phyloP scores from a whole-genome alignment of 169 alveolate genomes.

The Perkinsus olseni region DNA sequence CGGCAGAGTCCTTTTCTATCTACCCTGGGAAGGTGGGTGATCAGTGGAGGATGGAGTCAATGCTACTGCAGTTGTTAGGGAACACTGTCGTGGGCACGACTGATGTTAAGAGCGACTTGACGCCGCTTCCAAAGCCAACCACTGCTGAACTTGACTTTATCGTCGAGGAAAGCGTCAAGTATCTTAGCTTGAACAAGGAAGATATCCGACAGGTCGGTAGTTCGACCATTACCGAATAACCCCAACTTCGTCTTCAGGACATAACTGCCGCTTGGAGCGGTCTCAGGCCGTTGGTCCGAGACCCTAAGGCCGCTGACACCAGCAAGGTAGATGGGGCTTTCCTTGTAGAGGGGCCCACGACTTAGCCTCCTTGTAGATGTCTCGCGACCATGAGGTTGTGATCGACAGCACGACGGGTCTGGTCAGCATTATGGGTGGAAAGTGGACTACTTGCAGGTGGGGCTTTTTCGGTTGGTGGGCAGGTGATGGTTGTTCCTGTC shows the following conservation, averaged over 20 bases:
- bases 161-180: conserved; percentile 52
- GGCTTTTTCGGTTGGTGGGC: neutral
- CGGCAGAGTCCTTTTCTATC: conserved; percentile 76
- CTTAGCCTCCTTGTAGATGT: conserved; percentile 22
- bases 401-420: conserved; percentile 60
- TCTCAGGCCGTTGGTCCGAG: conserved; percentile 55
- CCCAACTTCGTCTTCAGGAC: no score
- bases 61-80: conserved; percentile 14
- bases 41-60: neutral
- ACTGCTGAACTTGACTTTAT: conserved; percentile 66
- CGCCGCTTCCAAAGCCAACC: conserved; percentile 47
- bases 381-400: conserved; percentile 80
- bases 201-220: conserved; percentile 25
- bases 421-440: conserved; percentile 85
- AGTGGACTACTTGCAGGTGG: conserved; percentile 85
- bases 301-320: conserved; percentile 16
- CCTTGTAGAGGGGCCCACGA: no score
- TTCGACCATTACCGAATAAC: neutral
- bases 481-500: conserved; percentile 19
- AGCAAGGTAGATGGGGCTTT: neutral
- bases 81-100: conserved; percentile 78
- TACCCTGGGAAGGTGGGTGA: conserved; percentile 68
- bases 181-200: conserved; percentile 40
- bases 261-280: conserved; percentile 65
- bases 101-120: conserved; percentile 59